Evolutionary conservation across 371 early-diverging fungal genomes (phyloP).

Genomic region (Apophysomyces variabilis): DNA sequence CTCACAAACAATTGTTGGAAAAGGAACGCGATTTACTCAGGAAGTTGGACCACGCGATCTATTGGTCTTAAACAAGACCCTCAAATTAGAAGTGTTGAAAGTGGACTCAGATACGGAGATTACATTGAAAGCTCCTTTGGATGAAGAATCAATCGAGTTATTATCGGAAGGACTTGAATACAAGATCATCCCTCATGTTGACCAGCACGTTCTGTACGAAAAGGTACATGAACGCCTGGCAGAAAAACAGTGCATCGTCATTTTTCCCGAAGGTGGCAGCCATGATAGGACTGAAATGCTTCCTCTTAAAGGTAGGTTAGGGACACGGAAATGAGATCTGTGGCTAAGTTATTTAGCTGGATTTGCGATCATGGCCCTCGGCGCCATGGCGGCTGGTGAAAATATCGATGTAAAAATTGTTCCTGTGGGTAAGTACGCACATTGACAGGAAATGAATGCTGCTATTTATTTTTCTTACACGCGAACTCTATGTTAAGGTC

Average conservation of each 20-base stretch:
- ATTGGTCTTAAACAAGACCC: constrained; percentile 52
- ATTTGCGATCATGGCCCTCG: constrained; percentile 81
- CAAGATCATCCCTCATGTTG: constrained; percentile 76
- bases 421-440: constrained; percentile 60
- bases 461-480: no score
- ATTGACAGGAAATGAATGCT: neutral
- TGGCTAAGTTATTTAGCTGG: constrained; percentile 51
- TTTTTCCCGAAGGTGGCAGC: constrained; percentile 92
- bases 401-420: constrained; percentile 83
- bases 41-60: constrained; percentile 56
- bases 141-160: constrained; percentile 40
- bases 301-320: constrained; percentile 73
- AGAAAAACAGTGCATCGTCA: constrained; percentile 72
- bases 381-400: constrained; percentile 77
- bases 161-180: constrained; percentile 41
- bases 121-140: constrained; percentile 47
- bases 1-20: constrained; percentile 48
- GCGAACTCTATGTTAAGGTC: constrained; percentile 35
- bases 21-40: constrained; percentile 62
- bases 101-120: constrained; percentile 75
- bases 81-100: constrained; percentile 56
- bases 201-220: constrained; percentile 75
- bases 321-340: neutral
- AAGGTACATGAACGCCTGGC: constrained; percentile 72
- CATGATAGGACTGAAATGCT: constrained; percentile 89